These are phyloP conservation scores for Coemansia sp. DNA, from an alignment of 192 early-diverging fungal genomes.

Conservation along the genomic window DNA sequence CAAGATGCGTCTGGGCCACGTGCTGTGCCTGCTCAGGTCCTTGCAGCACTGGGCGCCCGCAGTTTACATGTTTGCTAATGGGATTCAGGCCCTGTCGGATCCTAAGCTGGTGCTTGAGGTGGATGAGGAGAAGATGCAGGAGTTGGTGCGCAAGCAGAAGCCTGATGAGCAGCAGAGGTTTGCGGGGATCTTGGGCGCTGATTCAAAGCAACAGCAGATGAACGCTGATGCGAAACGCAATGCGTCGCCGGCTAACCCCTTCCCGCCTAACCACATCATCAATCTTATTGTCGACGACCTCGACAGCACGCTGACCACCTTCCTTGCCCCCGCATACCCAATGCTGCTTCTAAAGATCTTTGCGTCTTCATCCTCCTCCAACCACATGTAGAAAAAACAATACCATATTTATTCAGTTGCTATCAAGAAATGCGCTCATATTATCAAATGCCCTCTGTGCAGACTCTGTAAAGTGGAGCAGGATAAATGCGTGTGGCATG, in stretches of 20 bases:
- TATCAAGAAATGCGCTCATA: conserved; percentile 20
- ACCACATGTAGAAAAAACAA: neutral
- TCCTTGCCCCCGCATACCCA: conserved; percentile 47
- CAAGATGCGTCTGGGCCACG: conserved; percentile 38
- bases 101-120: conserved; percentile 31
- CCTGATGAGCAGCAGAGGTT: conserved; percentile 10
- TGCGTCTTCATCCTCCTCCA: conserved; percentile 12
- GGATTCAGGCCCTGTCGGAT: conserved; percentile 41
- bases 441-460: conserved; percentile 31
- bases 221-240: neutral
- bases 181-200: conserved; percentile 6
- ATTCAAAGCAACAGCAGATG: neutral
- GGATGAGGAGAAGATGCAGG: conserved; percentile 4
- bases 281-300: conserved; percentile 41
- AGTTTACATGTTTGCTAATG: conserved; percentile 44
- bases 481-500: conserved; percentile 47
- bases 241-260: conserved; percentile 34
- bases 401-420: no score
- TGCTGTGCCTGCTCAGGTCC: conserved; percentile 35
- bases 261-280: conserved; percentile 45
- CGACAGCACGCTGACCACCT: conserved; percentile 34
- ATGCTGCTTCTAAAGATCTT: conserved; percentile 51
- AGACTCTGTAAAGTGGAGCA: conserved; percentile 34
- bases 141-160: conserved; percentile 1
- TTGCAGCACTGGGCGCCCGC: conserved; percentile 51